These are phyloP conservation scores for Quercus gilva DNA, from an alignment of 306 rosid genomes.

Conservation along the genomic window DNA sequence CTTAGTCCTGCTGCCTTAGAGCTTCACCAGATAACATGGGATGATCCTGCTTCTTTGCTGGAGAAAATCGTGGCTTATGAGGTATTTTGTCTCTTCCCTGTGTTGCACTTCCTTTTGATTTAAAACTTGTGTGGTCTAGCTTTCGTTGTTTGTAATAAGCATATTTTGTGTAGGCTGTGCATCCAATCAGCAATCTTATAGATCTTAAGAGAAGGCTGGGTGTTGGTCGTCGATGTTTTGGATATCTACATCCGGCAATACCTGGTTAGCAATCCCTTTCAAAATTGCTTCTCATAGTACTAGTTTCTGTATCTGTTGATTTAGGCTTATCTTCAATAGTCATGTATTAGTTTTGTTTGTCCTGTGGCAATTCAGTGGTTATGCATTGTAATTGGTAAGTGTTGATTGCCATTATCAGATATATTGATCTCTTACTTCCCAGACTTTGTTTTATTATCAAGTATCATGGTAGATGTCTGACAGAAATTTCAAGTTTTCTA, in stretches of 20 bases:
- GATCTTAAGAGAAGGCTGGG: slow-evolving; percentile 99
- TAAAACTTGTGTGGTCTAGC: slow-evolving; percentile 1
- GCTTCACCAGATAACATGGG: slow-evolving; percentile 98
- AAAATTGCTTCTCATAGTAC: slow-evolving; percentile 7
- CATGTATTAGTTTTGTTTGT: not conserved
- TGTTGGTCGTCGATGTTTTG: slow-evolving; percentile 91
- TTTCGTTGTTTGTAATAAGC: slow-evolving; percentile 21
- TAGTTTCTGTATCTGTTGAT: slow-evolving; percentile 12
- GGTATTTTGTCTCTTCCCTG: slow-evolving; percentile 41
- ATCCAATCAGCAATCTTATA: slow-evolving; percentile 92
- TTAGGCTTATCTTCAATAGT: slow-evolving; percentile 14
- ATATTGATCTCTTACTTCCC: not conserved
- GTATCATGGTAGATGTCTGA: not conserved
- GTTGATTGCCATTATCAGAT: not conserved
- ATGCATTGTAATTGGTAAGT: not conserved
- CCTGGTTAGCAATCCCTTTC: slow-evolving; percentile 65
- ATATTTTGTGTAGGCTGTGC: slow-evolving; percentile 73
- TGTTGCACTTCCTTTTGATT: slow-evolving; percentile 15
- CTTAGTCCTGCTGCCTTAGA: slow-evolving; percentile 96
- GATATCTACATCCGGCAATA: slow-evolving; percentile 90
- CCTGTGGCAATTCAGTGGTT: not conserved
- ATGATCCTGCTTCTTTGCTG: slow-evolving; percentile 92
- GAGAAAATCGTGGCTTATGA: slow-evolving; percentile 97
- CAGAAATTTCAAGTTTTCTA: not conserved
- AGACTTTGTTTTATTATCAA: not conserved